Evolutionary conservation across 1,284 basidiomycete species (phyloP).

Genomic region (Ceratobasidium sp.): DNA sequence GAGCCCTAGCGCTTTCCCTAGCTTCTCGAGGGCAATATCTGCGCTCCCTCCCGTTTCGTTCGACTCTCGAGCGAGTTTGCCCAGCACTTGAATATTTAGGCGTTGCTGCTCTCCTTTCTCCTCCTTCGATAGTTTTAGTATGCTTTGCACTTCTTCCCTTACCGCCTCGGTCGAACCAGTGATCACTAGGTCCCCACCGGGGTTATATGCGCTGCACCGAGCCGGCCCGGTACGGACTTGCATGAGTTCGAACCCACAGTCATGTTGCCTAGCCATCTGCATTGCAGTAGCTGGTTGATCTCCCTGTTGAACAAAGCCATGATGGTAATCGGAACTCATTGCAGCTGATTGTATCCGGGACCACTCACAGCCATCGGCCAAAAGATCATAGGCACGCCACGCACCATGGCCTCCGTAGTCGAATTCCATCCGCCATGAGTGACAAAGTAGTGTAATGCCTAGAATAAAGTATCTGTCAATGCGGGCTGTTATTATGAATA

Average conservation of each 20-base stretch:
- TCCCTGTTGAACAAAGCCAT: not conserved
- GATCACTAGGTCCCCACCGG: not conserved
- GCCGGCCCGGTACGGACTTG: constrained; percentile 43
- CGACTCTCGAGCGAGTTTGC: constrained; percentile 1
- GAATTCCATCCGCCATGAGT: constrained; percentile 3
- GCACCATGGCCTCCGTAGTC: constrained; percentile 10
- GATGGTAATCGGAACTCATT: not conserved
- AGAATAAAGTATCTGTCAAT: not conserved
- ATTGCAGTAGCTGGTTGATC: constrained; percentile 37
- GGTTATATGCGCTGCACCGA: not conserved
- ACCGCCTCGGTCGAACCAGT: constrained; percentile 35
- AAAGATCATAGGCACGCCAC: constrained; percentile 29
- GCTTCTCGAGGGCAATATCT: constrained; percentile 19
- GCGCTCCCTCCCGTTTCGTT: constrained; percentile 22
- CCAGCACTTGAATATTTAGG: constrained; percentile 5
- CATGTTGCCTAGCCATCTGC: constrained; percentile 14
- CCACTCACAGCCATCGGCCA: constrained; percentile 38
- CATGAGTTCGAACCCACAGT: constrained; percentile 42
- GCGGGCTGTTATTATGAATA: not conserved
- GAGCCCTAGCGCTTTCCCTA: constrained; percentile 3
- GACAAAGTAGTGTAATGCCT: constrained; percentile 37
- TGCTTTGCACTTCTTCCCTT: constrained; percentile 3
- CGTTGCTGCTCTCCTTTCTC: constrained; percentile 19
- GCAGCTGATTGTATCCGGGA: not conserved
- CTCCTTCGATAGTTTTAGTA: constrained; percentile 8